phyloP scores from a whole-genome alignment of 2,329 filamentous ascomycete species.

The Mycosphaerella arachidis region DNA sequence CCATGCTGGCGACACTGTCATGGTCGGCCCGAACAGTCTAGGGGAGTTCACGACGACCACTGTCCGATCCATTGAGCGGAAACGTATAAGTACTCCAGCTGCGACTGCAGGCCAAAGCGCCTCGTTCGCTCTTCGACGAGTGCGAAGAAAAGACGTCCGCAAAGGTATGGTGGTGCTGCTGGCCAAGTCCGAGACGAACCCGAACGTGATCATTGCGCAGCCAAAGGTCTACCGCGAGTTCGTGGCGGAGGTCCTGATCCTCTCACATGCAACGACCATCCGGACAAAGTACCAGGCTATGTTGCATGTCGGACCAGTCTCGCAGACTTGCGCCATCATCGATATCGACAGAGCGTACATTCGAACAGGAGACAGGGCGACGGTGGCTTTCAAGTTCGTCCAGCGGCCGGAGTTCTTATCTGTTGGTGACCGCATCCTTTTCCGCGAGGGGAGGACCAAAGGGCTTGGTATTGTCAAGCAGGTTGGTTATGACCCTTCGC shows the following conservation, averaged over 20 bases:
- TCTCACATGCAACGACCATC: conserved; percentile 95
- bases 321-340: conserved; percentile 94
- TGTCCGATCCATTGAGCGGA: conserved; percentile 89
- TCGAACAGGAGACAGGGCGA: conserved; percentile 87
- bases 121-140: conserved; percentile 81
- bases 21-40: conserved; percentile 84
- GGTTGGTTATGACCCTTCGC: conserved; percentile 73
- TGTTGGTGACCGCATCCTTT: conserved; percentile 82
- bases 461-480: conserved; percentile 90
- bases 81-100: conserved; percentile 81
- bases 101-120: conserved; percentile 89
- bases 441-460: conserved; percentile 92
- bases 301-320: conserved; percentile 92
- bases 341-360: conserved; percentile 96
- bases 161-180: conserved; percentile 98
- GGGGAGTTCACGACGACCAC: conserved; percentile 84
- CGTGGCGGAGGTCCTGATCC: conserved; percentile 75
- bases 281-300: conserved; percentile 97
- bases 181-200: conserved; percentile 63
- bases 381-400: conserved; percentile 90
- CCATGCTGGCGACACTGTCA: conserved; percentile 82
- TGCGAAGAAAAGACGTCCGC: conserved; percentile 84
- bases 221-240: conserved; percentile 53
- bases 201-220: conserved; percentile 30
- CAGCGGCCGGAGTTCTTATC: conserved; percentile 89